Conservation (phyloP, 2,329 filamentous ascomycete species). For the Cordyceps cateniannulata region DNA sequence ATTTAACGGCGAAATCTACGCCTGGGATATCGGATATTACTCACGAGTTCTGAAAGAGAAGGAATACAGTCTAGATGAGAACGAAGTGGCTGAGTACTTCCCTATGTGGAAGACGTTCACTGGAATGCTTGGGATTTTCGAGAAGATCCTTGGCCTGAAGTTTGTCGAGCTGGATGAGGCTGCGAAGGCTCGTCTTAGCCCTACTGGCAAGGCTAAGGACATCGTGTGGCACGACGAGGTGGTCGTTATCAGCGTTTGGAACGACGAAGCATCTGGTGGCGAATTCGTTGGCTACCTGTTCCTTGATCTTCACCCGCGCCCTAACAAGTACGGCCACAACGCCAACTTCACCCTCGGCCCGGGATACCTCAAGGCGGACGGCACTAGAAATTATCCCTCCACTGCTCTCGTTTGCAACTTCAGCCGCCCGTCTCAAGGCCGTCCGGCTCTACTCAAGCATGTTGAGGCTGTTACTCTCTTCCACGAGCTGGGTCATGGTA, state of each 20-base stretch:
- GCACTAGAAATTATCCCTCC: slow-evolving; percentile 66
- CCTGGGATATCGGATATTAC: slow-evolving; percentile 80
- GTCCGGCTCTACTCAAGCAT: slow-evolving; percentile 75
- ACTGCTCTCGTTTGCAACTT: slow-evolving; percentile 83
- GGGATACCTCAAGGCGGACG: slow-evolving; percentile 60
- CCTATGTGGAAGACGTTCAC: slow-evolving; percentile 66
- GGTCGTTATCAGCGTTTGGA: slow-evolving; percentile 77
- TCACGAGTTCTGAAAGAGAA: slow-evolving; percentile 74
- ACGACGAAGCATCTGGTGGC: slow-evolving; percentile 63
- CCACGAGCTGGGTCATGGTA: slow-evolving; percentile 68
- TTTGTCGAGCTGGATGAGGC: slow-evolving; percentile 67
- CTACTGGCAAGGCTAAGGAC: slow-evolving; percentile 61
- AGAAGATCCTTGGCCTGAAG: slow-evolving; percentile 71
- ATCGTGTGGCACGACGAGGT: slow-evolving; percentile 80
- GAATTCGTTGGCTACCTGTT: slow-evolving; percentile 78
- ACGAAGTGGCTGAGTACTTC: slow-evolving; percentile 78
- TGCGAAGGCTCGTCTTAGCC: slow-evolving; percentile 58
- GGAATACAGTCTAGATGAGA: slow-evolving; percentile 73
- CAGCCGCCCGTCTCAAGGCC: slow-evolving; percentile 68
- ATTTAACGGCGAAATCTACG: slow-evolving; percentile 66
- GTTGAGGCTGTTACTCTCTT: slow-evolving; percentile 78
- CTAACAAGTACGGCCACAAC: slow-evolving; percentile 78
- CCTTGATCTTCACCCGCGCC: slow-evolving; percentile 71
- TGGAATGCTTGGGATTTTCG: slow-evolving; percentile 78
- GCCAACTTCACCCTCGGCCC: slow-evolving; percentile 80